Base-by-base conservation (phyloP, 2,329 filamentous ascomycete genomes). In the Aspergillus bombycis region DNA sequence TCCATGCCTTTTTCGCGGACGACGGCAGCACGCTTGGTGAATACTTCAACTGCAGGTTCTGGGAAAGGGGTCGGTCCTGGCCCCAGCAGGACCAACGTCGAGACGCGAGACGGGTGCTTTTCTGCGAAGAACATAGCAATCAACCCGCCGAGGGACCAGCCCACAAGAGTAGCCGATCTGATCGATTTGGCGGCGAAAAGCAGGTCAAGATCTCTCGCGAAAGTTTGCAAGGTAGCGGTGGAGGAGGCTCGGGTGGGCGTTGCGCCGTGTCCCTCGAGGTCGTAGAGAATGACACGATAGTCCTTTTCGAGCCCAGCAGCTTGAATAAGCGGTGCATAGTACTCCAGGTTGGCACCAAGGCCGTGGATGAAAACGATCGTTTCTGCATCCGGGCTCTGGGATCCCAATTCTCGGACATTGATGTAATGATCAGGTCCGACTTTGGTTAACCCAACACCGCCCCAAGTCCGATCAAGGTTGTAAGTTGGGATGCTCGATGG, bases 181-280 rank as follows among this genome's bases (percentile, higher is more conserved):
- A 52, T 52, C n/a, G 48, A 52, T 52, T 52, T 52, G 9, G 26
- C 48, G 4, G 48, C 9, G 28, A 52, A 52, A 32, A 52, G 28
- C 10, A 52, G 4, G 69, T 71, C 59, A 1, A 86, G 68, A 61
- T 86, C 84, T 0, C 64, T 63, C 0, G 80, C 79, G 50, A 84
- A 79, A 0, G 79, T 82, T 0, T 72, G 68, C 43, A 87, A 80
- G 7, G 74, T 80, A 12, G 84, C 58, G 2, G 66, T 67, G 56
- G 75, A 81, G 2, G 79, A 72, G 0, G 84, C 80, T 10, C 78
- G 79, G 0, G 84, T 86, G 0, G 84, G 84, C 1, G 83, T 84
- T 8, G 84, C 74, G 0, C 85, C 85, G 64, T 86, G 85, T 3
- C 85, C 85, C 71, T 88, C 85, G 3, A 88, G 74, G 65, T 88